Evolutionary conservation across 495 filamentous ascomycete genomes (phyloP), one percentile per base, ranked within the genome.

Genomic region (Neurospora sp.): DNA sequence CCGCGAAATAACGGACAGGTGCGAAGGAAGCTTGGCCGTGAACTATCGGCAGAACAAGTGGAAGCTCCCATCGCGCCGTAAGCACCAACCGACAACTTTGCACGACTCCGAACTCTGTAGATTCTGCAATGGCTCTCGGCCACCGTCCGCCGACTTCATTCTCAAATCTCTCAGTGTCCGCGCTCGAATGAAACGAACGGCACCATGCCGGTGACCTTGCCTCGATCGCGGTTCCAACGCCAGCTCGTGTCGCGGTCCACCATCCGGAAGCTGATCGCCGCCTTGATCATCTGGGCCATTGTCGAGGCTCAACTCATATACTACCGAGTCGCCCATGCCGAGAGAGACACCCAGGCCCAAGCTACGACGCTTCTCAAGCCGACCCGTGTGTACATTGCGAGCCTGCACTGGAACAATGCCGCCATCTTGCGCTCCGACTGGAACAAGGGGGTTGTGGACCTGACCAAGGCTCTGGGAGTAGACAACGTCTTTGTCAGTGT

Each of bases 401-500:
- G 86, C 75, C 81, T 88, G 70, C 90, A 91, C 74, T 92, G 91
- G 88, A 93, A 92, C 80, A 90, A 89, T 74, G 91, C 89, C 71
- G 68, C 76, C 22, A 85, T 93, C 39, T 82, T 94, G 10, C 84
- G 87, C 4, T 83, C 79, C 10, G 83, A 88, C 73, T 93, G 90
- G 91, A 91, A 85, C 77, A 75, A 82, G 37, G 88, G 87, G 2
- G 80, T 93, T 7, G 20, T 91, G 2, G 81, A 86, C 1, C 82
- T 94, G 42, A 84, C 86, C 31, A 76, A 82, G 39, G 75, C 84
- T 18, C 81, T 93, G 1, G 92, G 91, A 0, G 74, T 87, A 0
- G 83, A 85, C n/a, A 93, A 94, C 75, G 84, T 93, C 14, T 93
- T 87, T 75, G 85, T 94, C 68, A 89, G 87, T 42, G 84, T 93